These are phyloP conservation scores for Berberis vulgaris DNA, from an alignment of 164 flowering plant species.

Conservation along the genomic window DNA sequence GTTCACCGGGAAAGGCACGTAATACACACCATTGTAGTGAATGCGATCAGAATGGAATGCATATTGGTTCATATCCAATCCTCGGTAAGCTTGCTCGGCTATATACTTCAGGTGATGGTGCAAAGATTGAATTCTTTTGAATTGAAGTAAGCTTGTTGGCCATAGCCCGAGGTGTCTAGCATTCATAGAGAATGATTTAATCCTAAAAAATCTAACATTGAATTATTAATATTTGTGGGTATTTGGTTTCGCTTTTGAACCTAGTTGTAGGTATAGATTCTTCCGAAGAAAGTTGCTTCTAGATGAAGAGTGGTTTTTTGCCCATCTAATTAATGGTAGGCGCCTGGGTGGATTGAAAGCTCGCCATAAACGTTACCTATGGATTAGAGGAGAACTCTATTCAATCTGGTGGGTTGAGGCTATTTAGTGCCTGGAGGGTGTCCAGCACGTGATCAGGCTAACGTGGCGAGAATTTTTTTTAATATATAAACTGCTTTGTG, in stretches of 20 bases:
- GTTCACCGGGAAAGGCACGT: slow-evolving; percentile 4
- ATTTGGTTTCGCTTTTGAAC: neutral
- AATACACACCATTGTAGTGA: neutral
- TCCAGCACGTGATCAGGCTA: too few relatives aligned
- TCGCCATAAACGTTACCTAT: too few relatives aligned
- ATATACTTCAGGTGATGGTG: slow-evolving; percentile 13
- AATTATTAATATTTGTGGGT: neutral
- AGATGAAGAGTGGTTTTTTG: too few relatives aligned
- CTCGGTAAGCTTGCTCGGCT: slow-evolving; percentile 4
- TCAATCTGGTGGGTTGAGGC: too few relatives aligned
- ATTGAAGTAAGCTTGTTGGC: slow-evolving; percentile 11
- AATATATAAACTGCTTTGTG: too few relatives aligned
- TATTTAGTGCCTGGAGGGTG: too few relatives aligned
- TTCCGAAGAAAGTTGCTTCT: too few relatives aligned
- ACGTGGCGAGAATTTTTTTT: too few relatives aligned
- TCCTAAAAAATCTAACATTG: neutral
- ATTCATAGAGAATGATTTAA: neutral
- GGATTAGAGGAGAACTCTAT: too few relatives aligned
- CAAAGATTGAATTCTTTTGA: slow-evolving; percentile 5
- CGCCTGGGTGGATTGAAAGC: too few relatives aligned
- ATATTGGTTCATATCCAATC: slow-evolving; percentile 8
- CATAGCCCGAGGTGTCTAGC: slow-evolving; percentile 11
- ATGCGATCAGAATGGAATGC: slow-evolving; percentile 13
- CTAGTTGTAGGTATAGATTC: neutral
- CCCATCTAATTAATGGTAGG: too few relatives aligned